Conservation (phyloP, 176 grass and related monocot species). For the Hsuehochloa calcarea region DNA sequence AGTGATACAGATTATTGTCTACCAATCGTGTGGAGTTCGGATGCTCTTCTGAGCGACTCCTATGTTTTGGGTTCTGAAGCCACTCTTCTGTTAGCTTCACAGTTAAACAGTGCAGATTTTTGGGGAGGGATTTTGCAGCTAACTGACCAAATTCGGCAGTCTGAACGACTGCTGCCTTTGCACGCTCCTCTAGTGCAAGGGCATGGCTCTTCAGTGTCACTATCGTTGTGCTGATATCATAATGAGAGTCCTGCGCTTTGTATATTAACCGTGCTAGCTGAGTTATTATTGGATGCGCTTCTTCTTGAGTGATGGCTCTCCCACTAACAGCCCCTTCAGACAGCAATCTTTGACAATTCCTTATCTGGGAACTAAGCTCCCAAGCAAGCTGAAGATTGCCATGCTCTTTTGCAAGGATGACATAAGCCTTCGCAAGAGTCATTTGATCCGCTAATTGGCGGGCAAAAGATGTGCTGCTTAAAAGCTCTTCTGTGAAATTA, state of each 20-base stretch:
- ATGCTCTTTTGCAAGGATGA: conserved; percentile 93
- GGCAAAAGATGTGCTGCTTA: conserved; percentile 91
- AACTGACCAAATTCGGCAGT: conserved; percentile 85
- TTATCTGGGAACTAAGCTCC: conserved; percentile 96
- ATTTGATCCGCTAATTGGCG: conserved; percentile 92
- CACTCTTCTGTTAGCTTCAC: conserved; percentile 84
- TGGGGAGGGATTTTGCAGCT: conserved; percentile 78
- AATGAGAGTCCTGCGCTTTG: conserved; percentile 95
- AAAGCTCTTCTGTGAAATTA: conserved; percentile 91
- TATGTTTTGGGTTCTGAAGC: conserved; percentile 56
- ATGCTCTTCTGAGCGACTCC: conserved; percentile 62
- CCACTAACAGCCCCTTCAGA: conserved; percentile 84
- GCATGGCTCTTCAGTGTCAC: conserved; percentile 81
- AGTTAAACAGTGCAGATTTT: conserved; percentile 76
- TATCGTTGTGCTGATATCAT: conserved; percentile 92
- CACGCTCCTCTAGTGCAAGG: conserved; percentile 81
- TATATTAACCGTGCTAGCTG: conserved; percentile 79
- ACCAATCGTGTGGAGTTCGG: conserved; percentile 86
- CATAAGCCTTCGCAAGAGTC: conserved; percentile 94
- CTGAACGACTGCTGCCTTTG: conserved; percentile 82
- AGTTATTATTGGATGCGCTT: conserved; percentile 79
- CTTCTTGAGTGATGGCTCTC: conserved; percentile 62
- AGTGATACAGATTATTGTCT: conserved; percentile 97
- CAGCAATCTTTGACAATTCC: conserved; percentile 78
- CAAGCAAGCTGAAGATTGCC: conserved; percentile 85